Conservation (phyloP, 345 rosid species). For the Lenwebbia sp. region DNA sequence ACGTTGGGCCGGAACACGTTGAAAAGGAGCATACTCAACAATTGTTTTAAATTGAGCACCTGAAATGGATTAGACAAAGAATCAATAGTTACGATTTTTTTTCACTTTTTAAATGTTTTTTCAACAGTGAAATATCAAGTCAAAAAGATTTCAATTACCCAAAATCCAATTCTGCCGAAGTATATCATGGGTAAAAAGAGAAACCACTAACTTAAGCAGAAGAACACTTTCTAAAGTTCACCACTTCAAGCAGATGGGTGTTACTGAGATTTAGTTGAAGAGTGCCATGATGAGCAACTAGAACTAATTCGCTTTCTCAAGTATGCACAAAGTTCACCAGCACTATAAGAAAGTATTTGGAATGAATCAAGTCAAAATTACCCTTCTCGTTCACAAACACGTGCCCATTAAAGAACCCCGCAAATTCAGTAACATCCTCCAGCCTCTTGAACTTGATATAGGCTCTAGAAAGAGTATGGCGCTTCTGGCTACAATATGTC, state of each 20-base stretch:
- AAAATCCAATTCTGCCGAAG: neutral
- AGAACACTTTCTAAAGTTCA: neutral
- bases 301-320: neutral
- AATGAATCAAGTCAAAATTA: conserved; percentile 6
- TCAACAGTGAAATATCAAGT: neutral
- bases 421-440: conserved; percentile 62
- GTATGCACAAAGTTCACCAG: neutral
- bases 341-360: neutral
- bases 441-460: conserved; percentile 50
- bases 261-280: neutral
- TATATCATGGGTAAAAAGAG: neutral
- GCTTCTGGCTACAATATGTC: conserved; percentile 48
- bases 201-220: neutral
- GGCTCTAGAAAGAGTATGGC: conserved; percentile 44
- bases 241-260: neutral
- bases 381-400: conserved; percentile 78
- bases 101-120: neutral
- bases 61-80: conserved; percentile 4
- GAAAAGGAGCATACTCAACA: conserved; percentile 76
- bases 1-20: conserved; percentile 47
- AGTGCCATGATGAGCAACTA: neutral
- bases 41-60: conserved; percentile 54
- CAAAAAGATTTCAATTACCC: neutral
- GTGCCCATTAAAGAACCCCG: conserved; percentile 61
- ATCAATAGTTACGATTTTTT: neutral